Evolutionary conservation across 768 basidiomycete species (phyloP).

Genomic region (Auriscalpium orientale): DNA sequence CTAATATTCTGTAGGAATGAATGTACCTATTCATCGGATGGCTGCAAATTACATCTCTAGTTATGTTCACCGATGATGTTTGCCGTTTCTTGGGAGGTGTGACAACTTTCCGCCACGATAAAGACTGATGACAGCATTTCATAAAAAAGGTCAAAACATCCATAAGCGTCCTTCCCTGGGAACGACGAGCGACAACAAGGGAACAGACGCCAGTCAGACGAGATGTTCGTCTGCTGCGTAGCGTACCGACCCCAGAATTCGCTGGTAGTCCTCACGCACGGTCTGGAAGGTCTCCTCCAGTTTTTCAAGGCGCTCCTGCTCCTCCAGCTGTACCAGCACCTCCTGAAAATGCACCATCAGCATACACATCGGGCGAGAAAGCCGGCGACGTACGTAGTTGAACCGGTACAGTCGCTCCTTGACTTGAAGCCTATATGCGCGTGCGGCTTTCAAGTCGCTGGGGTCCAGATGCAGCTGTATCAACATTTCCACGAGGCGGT

Average conservation of each 20-base stretch:
- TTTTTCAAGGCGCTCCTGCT: slow-evolving; percentile 79
- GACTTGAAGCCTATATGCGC: slow-evolving; percentile 79
- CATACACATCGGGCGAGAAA: background rate
- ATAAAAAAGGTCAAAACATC: background rate
- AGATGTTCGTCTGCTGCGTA: background rate
- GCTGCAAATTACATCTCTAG: too few species aligned
- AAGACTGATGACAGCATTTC: background rate
- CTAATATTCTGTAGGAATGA: too few species aligned
- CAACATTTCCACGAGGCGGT: slow-evolving; percentile 87
- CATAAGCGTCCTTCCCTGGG: background rate
- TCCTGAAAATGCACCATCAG: slow-evolving; percentile 45
- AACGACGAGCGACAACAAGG: background rate
- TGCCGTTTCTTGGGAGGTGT: too few species aligned
- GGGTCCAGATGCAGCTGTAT: slow-evolving; percentile 65
- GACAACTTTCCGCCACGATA: too few species aligned
- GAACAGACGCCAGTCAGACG: background rate
- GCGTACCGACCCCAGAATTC: slow-evolving; percentile 34
- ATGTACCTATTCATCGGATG: too few species aligned
- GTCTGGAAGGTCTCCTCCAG: slow-evolving; percentile 89
- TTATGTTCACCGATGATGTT: too few species aligned
- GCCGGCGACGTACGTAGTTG: slow-evolving; percentile 69
- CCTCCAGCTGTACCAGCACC: slow-evolving; percentile 80
- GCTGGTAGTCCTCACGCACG: slow-evolving; percentile 77
- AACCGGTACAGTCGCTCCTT: slow-evolving; percentile 94
- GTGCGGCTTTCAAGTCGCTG: slow-evolving; percentile 42